phyloP scores from a whole-genome alignment of 805 yeast species.

The Metschnikowia koreensis region DNA sequence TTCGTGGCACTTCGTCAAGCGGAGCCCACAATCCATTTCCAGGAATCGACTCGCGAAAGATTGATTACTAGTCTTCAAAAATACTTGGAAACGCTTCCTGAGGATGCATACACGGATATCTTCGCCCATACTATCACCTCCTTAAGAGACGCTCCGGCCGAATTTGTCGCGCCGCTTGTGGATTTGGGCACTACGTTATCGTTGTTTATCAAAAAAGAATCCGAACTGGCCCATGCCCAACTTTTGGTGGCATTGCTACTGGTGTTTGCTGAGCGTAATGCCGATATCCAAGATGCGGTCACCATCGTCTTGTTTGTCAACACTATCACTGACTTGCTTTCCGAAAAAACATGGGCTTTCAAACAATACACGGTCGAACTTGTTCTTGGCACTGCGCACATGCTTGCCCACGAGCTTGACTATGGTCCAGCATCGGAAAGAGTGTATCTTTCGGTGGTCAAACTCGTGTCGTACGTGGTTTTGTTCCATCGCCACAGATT shows the following conservation, averaged over 20 bases:
- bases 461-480: constrained; percentile 57
- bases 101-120: constrained; percentile 9
- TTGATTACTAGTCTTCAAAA: constrained; percentile 1
- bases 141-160: constrained; percentile 13
- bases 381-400: constrained; percentile 40
- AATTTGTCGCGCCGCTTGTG: constrained; percentile 14
- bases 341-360: constrained; percentile 55
- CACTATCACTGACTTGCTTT: constrained; percentile 40
- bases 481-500: constrained; percentile 69
- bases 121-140: constrained; percentile 21
- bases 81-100: constrained; percentile 5
- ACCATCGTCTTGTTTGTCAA: constrained; percentile 14
- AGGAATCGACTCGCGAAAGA: not conserved
- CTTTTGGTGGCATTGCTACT: constrained; percentile 29
- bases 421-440: constrained; percentile 1
- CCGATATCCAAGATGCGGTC: constrained; percentile 7
- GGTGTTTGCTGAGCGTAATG: constrained; percentile 18
- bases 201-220: constrained; percentile 15
- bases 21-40: not conserved
- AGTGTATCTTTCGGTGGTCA: constrained; percentile 40
- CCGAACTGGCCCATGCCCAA: constrained; percentile 6
- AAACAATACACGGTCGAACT: constrained; percentile 67
- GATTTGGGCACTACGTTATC: constrained; percentile 22
- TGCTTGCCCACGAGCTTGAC: constrained; percentile 4
- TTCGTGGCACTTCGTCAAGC: constrained; percentile 12